Evolutionary conservation across 352 stramenopile species (phyloP), one percentile per base, ranked within the genome.

Genomic region (Globisporangium parvum): DNA sequence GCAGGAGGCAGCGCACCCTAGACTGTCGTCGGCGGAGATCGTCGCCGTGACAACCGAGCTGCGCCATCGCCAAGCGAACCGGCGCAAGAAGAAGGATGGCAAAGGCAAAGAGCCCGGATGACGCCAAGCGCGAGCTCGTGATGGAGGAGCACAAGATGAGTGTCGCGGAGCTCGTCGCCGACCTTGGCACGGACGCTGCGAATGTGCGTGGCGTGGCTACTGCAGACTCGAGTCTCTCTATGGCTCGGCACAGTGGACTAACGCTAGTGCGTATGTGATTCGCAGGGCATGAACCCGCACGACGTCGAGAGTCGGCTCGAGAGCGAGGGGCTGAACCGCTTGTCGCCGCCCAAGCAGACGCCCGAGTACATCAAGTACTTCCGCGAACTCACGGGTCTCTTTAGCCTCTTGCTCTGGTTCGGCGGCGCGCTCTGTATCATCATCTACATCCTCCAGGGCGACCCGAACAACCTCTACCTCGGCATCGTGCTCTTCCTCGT

Each of bases 101-200:
- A 86, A 85, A 54, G 69, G 54, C 10, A 81, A 80, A n/a, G 73
- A 81, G 15, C 2, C 46, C 65, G 23, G 81, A 91, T 40, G 81
- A 91, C 47, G 75, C 77, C 58, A 91, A 91, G 61, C 76, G 81
- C 28, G 81, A 91, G 59, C 70, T 91, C 35, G 70, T 83, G n/a
- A 91, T 91, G 81, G 67, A 83, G 47, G 81, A 91, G 63, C 78
- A 91, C 64, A 89, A 89, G 54, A 70, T 85, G 62, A 84, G 75
- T 45, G 60, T 85, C 17, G 62, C 78, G 6, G 81, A 91, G 47
- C 55, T 91, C 10, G 65, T 86, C 3, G 81, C 81, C 0, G 79
- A 91, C 12, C 63, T 91, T 11, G 70, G 69, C 18, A 86, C 78
- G 1, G 73, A 87, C 35, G 53, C 60, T 1, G 49, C 67, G 9